phyloP scores from a whole-genome alignment of 306 rosid species.

The Cucumis hystrix region DNA sequence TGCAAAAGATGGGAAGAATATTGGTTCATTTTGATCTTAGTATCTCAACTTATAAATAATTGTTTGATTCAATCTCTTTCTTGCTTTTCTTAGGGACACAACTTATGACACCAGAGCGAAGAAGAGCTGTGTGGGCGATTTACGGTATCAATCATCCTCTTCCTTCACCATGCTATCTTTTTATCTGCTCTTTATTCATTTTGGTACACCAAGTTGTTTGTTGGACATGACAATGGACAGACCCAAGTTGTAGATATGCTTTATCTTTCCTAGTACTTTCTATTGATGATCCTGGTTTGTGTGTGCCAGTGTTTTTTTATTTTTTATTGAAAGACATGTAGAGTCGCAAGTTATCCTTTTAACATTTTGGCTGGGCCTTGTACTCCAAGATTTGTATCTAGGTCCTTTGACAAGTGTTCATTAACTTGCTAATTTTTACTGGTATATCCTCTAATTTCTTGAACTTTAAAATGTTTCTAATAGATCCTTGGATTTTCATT shows the following conservation, averaged over 20 bases:
- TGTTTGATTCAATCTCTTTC: slow-evolving; percentile 7
- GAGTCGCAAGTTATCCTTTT: not conserved
- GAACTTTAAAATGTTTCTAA: not conserved
- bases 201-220: not conserved
- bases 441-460: not conserved
- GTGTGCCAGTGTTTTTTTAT: not conserved
- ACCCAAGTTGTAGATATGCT: not conserved
- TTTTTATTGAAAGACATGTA: not conserved
- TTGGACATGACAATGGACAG: not conserved
- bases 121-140: slow-evolving; percentile 90
- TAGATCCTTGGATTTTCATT: too few species aligned
- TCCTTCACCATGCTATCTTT: not conserved
- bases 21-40: not conserved
- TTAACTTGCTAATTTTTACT: not conserved
- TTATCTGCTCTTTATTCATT: not conserved
- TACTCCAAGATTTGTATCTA: not conserved
- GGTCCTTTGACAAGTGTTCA: not conserved
- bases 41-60: not conserved
- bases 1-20: not conserved
- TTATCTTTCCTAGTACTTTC: not conserved
- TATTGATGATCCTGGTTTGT: not conserved
- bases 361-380: not conserved
- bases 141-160: slow-evolving; percentile 34
- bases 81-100: slow-evolving; percentile 51
- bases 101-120: slow-evolving; percentile 76